Percentiles rank a stretch among this genome's conserved stretches.
phyloP scores from a whole-genome alignment of 2,329 filamentous ascomycete genomes.

The Xylaria sp. region DNA sequence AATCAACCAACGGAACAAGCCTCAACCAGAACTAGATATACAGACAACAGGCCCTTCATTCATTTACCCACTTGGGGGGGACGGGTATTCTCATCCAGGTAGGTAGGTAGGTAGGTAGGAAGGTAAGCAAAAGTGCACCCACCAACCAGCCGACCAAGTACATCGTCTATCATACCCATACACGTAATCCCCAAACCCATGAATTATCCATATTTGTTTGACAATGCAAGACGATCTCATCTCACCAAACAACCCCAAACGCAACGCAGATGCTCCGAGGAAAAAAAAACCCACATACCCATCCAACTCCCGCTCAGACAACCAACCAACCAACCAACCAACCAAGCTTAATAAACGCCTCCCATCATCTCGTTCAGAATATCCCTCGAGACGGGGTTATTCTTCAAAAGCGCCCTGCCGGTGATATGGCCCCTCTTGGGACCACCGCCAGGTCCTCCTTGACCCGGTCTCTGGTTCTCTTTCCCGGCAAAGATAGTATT shows the following conservation, averaged over 20 bases:
- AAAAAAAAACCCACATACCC: slow-evolving; percentile 1
- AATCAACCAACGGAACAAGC: neutral
- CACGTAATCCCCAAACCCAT: slow-evolving; percentile 20
- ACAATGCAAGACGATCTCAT: slow-evolving; percentile 10
- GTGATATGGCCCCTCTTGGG: slow-evolving; percentile 69
- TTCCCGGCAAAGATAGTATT: slow-evolving; percentile 47
- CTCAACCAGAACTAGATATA: neutral
- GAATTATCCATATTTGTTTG: slow-evolving; percentile 13
- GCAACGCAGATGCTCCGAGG: slow-evolving; percentile 12
- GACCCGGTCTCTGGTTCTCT: slow-evolving; percentile 56
- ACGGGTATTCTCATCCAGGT: neutral
- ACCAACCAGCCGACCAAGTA: neutral
- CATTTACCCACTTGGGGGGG: neutral
- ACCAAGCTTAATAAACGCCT: slow-evolving; percentile 41
- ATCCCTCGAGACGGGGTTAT: slow-evolving; percentile 76
- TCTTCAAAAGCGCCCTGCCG: slow-evolving; percentile 70
- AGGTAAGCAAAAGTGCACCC: neutral
- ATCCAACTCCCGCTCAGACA: neutral
- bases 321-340: neutral
- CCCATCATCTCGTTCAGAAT: slow-evolving; percentile 76
- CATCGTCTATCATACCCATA: neutral
- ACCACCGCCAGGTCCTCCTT: slow-evolving; percentile 44
- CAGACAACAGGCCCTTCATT: neutral
- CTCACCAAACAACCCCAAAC: neutral
- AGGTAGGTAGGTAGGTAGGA: neutral